phyloP scores from a whole-genome alignment of 2,329 filamentous ascomycete genomes.

The Botryotinia calthae region DNA sequence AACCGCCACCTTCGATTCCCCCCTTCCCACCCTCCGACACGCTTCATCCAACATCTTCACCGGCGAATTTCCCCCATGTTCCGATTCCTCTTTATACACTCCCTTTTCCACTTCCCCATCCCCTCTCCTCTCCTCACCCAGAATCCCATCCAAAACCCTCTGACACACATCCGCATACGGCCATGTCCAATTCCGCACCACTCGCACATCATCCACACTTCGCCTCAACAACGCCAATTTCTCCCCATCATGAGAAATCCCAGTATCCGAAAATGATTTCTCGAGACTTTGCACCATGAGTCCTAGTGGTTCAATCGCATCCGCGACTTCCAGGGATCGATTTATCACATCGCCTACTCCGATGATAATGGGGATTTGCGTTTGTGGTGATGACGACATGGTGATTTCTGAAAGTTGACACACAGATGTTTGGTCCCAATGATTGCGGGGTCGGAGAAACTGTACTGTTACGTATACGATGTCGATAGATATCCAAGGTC shows the following conservation, averaged over 20 bases:
- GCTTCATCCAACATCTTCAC: conserved; percentile 62
- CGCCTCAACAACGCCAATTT: conserved; percentile 32
- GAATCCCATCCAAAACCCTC: not conserved
- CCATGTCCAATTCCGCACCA: conserved; percentile 15
- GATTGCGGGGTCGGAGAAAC: not conserved
- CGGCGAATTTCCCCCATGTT: conserved; percentile 49
- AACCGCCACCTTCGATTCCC: conserved; percentile 55
- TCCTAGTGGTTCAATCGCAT: conserved; percentile 57
- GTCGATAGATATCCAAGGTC: not conserved
- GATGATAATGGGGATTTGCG: conserved; percentile 52
- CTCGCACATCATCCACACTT: conserved; percentile 49
- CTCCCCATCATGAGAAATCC: conserved; percentile 44
- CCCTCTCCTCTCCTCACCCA: not conserved
- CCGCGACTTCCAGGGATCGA: conserved; percentile 47
- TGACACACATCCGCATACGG: not conserved
- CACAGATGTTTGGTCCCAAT: not conserved
- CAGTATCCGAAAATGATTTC: not conserved
- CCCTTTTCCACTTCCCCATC: not conserved
- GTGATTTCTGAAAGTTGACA: not conserved
- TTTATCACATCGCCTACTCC: conserved; percentile 63
- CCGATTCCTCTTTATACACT: not conserved
- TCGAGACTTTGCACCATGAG: conserved; percentile 45
- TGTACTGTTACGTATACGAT: not conserved
- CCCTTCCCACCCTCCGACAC: conserved; percentile 53
- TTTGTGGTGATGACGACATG: not conserved